These are phyloP conservation scores for Sanghuangporus weigelae DNA, from an alignment of 1,284 basidiomycete species.

Conservation along the genomic window DNA sequence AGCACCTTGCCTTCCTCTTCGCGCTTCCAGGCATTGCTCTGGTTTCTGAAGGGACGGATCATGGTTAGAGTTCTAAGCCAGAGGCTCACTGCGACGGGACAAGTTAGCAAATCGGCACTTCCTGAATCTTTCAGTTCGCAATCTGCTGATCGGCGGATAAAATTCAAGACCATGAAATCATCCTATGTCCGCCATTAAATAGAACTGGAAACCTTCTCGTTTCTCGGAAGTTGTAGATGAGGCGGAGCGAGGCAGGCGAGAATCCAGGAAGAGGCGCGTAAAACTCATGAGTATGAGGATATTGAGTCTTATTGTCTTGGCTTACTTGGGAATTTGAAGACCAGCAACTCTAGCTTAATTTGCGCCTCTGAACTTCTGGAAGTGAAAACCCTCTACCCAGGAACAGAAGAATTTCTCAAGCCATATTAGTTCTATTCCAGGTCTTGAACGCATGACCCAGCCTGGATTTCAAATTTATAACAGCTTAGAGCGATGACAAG, in stretches of 20 bases:
- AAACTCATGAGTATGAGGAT: neutral
- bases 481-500: neutral
- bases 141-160: neutral
- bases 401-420: neutral
- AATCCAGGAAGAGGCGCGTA: neutral
- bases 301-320: conserved; percentile 5
- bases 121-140: neutral
- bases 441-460: neutral
- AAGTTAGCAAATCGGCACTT: neutral
- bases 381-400: neutral
- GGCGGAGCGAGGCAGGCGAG: neutral
- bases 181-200: neutral
- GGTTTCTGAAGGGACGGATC: neutral
- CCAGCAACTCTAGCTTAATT: neutral
- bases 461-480: neutral
- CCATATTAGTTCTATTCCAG: neutral
- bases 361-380: neutral
- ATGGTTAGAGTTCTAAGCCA: neutral
- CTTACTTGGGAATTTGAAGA: neutral
- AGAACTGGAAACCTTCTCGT: neutral
- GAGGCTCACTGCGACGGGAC: neutral
- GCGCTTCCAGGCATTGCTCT: neutral
- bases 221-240: neutral
- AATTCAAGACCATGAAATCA: neutral
- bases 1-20: neutral